Conservation (phyloP, 129 eudicot species). For the Cynara cardunculus region DNA sequence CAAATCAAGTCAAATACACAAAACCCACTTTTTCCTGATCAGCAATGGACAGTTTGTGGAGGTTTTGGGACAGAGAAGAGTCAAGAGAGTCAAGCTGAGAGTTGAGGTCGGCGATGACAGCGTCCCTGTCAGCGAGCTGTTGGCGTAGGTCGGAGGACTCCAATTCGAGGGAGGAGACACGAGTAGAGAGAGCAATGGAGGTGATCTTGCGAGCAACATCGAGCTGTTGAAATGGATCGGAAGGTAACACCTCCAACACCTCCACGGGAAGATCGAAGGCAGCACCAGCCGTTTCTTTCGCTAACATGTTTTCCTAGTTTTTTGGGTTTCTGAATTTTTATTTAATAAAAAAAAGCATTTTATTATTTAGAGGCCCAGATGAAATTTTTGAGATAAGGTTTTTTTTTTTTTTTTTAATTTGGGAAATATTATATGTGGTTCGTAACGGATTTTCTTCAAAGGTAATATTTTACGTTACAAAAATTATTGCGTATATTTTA, state of each 20-base stretch:
- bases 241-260: constrained; percentile 61
- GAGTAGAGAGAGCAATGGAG: constrained; percentile 89
- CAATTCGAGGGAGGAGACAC: constrained; percentile 82
- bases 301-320: constrained; percentile 23
- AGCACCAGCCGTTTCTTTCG: constrained; percentile 34
- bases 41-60: constrained; percentile 47
- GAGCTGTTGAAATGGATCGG: constrained; percentile 90
- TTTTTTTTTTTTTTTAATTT: neutral
- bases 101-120: constrained; percentile 56
- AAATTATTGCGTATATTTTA: neutral
- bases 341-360: neutral
- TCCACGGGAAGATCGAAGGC: constrained; percentile 74
- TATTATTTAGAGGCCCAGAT: constrained; percentile 3
- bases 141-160: constrained; percentile 66
- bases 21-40: constrained; percentile 56
- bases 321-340: neutral
- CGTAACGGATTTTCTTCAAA: neutral
- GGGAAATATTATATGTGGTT: constrained; percentile 17
- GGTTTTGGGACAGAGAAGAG: constrained; percentile 50
- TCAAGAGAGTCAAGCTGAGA: constrained; percentile 69
- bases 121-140: constrained; percentile 58
- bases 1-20: neutral
- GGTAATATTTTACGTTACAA: neutral
- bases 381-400: constrained; percentile 15
- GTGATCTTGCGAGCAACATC: constrained; percentile 96